A percentile compares a stretch with the other conserved stretches of the same genome.
These are phyloP conservation scores for Coniochaeta prunicola DNA, from an alignment of 2,329 filamentous ascomycete species.

Conservation along the genomic window DNA sequence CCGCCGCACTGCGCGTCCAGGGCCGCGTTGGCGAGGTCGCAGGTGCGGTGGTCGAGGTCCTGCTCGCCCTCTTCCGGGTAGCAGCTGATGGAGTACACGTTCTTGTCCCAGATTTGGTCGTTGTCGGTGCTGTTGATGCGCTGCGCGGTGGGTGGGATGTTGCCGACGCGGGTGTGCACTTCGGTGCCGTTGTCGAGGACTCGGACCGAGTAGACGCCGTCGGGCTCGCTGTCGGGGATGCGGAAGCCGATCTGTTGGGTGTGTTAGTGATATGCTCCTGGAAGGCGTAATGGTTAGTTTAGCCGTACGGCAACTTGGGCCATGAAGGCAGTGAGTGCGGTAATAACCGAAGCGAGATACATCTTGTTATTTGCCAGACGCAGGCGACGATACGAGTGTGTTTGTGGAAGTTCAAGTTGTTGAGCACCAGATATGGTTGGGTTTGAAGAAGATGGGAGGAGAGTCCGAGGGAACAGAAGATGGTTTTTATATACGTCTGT, in stretches of 20 bases:
- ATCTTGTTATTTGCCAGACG: too few relatives aligned
- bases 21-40: slow-evolving; percentile 7
- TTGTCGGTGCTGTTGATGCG: background rate
- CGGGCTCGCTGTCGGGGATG: background rate
- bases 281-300: background rate
- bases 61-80: background rate
- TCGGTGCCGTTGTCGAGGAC: slow-evolving; percentile 1
- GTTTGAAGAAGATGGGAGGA: too few relatives aligned
- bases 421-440: too few relatives aligned
- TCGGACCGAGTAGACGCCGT: background rate
- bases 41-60: slow-evolving; percentile 5
- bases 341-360: background rate
- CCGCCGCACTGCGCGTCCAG: slow-evolving; percentile 3
- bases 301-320: background rate
- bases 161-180: background rate
- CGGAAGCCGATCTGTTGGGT: background rate
- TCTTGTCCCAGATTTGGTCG: too few relatives aligned
- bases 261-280: background rate
- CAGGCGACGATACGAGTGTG: too few relatives aligned
- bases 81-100: background rate
- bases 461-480: too few relatives aligned
- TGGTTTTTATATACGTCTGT: too few relatives aligned
- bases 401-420: too few relatives aligned
- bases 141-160: background rate
- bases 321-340: background rate